These are phyloP conservation scores for Myxozyma nipponensis DNA, from an alignment of 805 yeast species.

Conservation along the genomic window DNA sequence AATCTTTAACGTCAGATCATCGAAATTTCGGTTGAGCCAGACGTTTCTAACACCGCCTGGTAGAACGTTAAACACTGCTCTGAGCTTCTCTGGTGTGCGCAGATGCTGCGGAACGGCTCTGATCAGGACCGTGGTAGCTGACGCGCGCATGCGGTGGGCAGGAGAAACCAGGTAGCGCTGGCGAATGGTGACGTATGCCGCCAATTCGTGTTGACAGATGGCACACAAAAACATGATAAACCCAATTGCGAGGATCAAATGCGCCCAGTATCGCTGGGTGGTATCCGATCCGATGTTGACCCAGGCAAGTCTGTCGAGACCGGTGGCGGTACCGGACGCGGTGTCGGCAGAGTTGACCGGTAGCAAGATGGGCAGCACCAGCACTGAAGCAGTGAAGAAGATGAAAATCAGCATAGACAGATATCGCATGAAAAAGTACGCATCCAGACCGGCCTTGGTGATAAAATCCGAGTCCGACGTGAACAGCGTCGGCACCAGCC, in stretches of 20 bases:
- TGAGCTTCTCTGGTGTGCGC: conserved; percentile 49
- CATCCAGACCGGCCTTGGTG: conserved; percentile 86
- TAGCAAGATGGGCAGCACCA: conserved; percentile 63
- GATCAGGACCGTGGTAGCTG: conserved; percentile 56
- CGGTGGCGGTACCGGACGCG: conserved; percentile 35
- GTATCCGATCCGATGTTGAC: conserved; percentile 60
- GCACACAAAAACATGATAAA: conserved; percentile 56
- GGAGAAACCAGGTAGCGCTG: conserved; percentile 40
- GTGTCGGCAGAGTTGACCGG: conserved; percentile 54
- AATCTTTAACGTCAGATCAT: conserved; percentile 39
- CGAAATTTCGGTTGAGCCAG: conserved; percentile 55
- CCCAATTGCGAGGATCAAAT: conserved; percentile 55
- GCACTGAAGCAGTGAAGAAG: conserved; percentile 52
- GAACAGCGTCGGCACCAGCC: conserved; percentile 63
- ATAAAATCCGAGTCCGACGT: conserved; percentile 74
- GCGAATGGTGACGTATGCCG: conserved; percentile 47
- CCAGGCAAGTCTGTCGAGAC: conserved; percentile 67
- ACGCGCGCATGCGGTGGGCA: conserved; percentile 28
- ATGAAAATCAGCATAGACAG: conserved; percentile 53
- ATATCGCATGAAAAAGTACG: conserved; percentile 83
- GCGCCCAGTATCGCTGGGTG: conserved; percentile 53
- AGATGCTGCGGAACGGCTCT: conserved; percentile 58
- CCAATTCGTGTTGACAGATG: conserved; percentile 55
- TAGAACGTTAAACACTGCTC: conserved; percentile 49
- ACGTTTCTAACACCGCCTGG: conserved; percentile 55